Evolutionary conservation across 2,329 filamentous ascomycete species (phyloP).

Genomic region (Coniella vitis): DNA sequence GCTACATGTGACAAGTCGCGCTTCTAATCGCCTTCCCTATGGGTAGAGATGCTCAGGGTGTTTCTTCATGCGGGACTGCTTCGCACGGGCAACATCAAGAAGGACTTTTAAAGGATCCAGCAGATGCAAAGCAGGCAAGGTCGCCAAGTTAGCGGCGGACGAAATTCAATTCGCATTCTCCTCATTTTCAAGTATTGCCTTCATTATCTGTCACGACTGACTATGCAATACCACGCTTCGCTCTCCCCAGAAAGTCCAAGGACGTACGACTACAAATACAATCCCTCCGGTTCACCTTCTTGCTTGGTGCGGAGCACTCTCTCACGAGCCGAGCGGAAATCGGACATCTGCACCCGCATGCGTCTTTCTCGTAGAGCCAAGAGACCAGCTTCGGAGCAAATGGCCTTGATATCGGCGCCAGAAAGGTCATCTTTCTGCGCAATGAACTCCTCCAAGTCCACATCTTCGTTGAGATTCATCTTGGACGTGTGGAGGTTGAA

Average conservation of each 20-base stretch:
- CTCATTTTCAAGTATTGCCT: constrained; percentile 8
- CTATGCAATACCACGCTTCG: neutral
- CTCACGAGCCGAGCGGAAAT: constrained; percentile 89
- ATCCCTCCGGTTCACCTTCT: constrained; percentile 93
- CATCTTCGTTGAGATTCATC: constrained; percentile 93
- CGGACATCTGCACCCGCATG: constrained; percentile 98
- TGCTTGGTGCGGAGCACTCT: constrained; percentile 97
- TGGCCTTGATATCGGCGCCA: constrained; percentile 97
- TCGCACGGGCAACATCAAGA: neutral
- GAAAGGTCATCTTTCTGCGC: constrained; percentile 96
- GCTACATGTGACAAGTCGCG: neutral
- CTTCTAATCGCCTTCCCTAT: no score
- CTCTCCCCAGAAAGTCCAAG: constrained; percentile 11
- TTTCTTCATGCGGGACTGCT: no score
- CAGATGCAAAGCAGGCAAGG: neutral
- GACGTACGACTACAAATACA: constrained; percentile 75
- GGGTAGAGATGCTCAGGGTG: no score
- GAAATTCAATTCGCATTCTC: constrained; percentile 4
- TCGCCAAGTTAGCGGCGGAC: neutral
- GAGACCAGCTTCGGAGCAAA: constrained; percentile 93
- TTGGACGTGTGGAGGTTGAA: constrained; percentile 97
- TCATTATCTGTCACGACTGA: neutral
- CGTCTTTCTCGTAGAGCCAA: constrained; percentile 89
- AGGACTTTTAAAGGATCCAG: neutral
- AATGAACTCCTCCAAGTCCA: constrained; percentile 98